phyloP scores from a whole-genome alignment of 352 stramenopile species.

The Blastocystis sp. region DNA sequence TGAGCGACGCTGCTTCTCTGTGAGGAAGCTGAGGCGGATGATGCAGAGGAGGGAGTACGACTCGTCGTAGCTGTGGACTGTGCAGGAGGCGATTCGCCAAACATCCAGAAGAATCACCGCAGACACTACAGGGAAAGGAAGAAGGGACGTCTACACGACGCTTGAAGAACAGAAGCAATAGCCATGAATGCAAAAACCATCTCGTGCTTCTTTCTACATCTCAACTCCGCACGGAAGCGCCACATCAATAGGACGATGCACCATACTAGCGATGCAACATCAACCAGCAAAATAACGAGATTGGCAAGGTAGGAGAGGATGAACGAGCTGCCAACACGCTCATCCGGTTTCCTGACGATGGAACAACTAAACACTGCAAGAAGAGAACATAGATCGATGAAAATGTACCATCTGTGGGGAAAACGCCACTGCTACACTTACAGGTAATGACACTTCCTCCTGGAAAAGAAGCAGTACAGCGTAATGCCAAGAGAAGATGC shows the following conservation, averaged over 20 bases:
- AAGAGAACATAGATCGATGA: neutral
- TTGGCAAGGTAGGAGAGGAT: neutral
- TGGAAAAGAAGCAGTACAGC: conserved; percentile 5
- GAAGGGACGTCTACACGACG: neutral
- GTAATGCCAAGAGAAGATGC: neutral
- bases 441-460: conserved; percentile 11
- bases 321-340: neutral
- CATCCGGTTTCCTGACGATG: neutral
- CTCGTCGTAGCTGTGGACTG: conserved; percentile 33
- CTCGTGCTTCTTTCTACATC: conserved; percentile 7
- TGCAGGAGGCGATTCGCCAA: neutral
- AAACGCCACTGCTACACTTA: neutral
- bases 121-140: conserved; percentile 23
- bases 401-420: conserved; percentile 5
- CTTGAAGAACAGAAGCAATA: neutral
- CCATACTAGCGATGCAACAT: conserved; percentile 17
- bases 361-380: neutral
- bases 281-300: neutral
- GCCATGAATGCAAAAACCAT: neutral
- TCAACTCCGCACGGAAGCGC: neutral
- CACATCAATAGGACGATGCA: conserved; percentile 2
- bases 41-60: conserved; percentile 24
- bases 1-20: neutral
- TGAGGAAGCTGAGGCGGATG: conserved; percentile 14
- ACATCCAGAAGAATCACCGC: neutral